Evolutionary conservation across 257 asterid species (phyloP).

Genomic region (Przewalskia tangutica): DNA sequence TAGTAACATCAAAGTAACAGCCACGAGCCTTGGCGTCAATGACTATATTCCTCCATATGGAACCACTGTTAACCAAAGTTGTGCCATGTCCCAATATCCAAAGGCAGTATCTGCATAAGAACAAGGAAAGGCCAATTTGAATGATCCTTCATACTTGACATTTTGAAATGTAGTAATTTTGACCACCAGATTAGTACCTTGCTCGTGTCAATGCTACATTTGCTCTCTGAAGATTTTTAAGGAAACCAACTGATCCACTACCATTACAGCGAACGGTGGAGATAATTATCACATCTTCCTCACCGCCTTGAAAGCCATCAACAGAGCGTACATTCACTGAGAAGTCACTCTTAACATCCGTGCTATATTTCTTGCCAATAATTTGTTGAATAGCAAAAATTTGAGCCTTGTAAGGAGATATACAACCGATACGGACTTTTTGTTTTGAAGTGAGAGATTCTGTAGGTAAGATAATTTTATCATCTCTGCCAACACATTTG

Average conservation of each 20-base stretch:
- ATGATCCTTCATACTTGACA: not conserved
- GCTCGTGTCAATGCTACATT: slow-evolving; percentile 74
- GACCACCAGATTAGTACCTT: slow-evolving; percentile 34
- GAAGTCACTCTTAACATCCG: slow-evolving; percentile 36
- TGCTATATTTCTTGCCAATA: slow-evolving; percentile 42
- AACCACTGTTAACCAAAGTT: slow-evolving; percentile 44
- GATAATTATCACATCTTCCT: slow-evolving; percentile 59
- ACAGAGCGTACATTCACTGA: slow-evolving; percentile 60
- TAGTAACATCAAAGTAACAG: slow-evolving; percentile 41
- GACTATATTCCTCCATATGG: slow-evolving; percentile 50
- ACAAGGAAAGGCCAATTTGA: not conserved
- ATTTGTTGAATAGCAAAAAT: slow-evolving; percentile 41
- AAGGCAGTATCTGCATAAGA: slow-evolving; percentile 37
- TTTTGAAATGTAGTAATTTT: slow-evolving; percentile 23
- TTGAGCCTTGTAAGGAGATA: slow-evolving; percentile 80
- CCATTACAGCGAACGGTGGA: slow-evolving; percentile 64
- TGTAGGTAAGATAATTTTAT: slow-evolving; percentile 3
- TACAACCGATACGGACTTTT: slow-evolving; percentile 59
- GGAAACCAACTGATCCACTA: slow-evolving; percentile 56
- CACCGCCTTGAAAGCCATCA: slow-evolving; percentile 87
- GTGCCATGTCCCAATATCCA: slow-evolving; percentile 60
- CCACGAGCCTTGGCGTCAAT: slow-evolving; percentile 45
- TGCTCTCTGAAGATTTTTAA: slow-evolving; percentile 44
- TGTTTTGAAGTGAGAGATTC: slow-evolving; percentile 27
- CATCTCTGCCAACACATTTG: not conserved